These are phyloP conservation scores for Chenopodium suecicum DNA, from an alignment of 148 eudicot species.

Conservation along the genomic window DNA sequence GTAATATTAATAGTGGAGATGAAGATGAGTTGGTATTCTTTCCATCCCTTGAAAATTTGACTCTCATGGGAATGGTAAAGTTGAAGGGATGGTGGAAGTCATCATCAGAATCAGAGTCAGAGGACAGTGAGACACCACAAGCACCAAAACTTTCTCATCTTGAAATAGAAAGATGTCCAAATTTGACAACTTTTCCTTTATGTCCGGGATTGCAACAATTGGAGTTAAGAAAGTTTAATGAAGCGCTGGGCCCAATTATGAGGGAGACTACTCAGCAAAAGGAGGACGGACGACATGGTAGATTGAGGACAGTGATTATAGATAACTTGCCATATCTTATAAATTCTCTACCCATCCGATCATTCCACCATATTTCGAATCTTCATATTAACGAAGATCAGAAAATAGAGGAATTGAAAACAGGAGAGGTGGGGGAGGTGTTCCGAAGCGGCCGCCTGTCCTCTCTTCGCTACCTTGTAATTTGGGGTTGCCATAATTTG, in stretches of 20 bases:
- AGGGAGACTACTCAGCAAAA: no score
- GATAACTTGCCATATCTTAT: background rate
- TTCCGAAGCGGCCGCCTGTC: background rate
- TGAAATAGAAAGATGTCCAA: accelerated
- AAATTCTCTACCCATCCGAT: background rate
- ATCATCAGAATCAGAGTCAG: no score
- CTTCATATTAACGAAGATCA: accelerated
- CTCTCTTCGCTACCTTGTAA: background rate
- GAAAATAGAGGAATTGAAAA: background rate
- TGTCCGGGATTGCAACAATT: background rate
- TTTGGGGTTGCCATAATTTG: background rate
- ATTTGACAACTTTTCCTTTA: background rate
- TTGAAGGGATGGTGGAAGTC: slow-evolving; percentile 15
- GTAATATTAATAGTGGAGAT: background rate
- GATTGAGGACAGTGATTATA: no score
- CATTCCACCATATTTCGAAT: background rate
- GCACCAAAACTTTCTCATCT: background rate
- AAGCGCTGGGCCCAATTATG: no score
- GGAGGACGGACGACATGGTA: no score
- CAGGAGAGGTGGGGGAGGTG: background rate
- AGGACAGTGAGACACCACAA: background rate
- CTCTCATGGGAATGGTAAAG: no score
- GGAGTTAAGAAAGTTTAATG: background rate
- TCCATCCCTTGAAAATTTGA: slow-evolving; percentile 20
- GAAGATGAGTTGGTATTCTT: background rate